Base-by-base conservation (phyloP, 352 stramenopile species). In the Phytophthora agathidicida region DNA sequence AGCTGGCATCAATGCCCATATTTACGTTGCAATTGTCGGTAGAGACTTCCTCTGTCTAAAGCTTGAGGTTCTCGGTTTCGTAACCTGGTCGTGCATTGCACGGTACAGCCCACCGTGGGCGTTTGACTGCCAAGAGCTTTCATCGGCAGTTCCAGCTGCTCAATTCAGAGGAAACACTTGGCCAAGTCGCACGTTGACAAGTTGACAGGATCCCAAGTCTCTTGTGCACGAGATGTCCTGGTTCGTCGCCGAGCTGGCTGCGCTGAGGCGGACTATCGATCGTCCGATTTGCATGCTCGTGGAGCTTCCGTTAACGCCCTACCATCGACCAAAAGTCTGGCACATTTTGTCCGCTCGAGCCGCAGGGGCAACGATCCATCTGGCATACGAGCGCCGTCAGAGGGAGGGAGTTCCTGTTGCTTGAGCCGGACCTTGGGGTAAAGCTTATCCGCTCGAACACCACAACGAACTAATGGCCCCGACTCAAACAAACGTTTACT, bases 121-220 rank as follows among this genome's bases (percentile, higher is more conserved):
- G 11, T 31, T 45, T 31, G 11, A 19, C 13, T 8, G 20, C 38
- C 38, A 45, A 3, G 13, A 45, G 38, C 14, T 45, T 45, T 45
- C 38, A 16, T 45, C 38, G 22, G 38, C 38, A 45, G 38, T 17
- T 13, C 38, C 22, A 45, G 38, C 38, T 45, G 38, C 41, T 35
- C 7, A n/a, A 36, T 48, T 48, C 41, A 48, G 41, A 36, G 26
- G 41, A 63, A 63, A 63, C 54, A 63, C 54, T 55, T 56, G 54
- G 23, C 42, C 5, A 19, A 9, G 17, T 16, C 32, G n/a, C 11
- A 54, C 16, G 8, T 17, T 41, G 31, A 39, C 20, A 33, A 36
- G 26, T 37, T 51, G 27, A 28, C 14, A 43, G 32, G 5, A 31
- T 45, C 24, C 9, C 38, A 32, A 30, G 38, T 45, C 38, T 32